Evolutionary conservation across 2,329 filamentous ascomycete genomes (phyloP).

Genomic region (Fusarium siculi): DNA sequence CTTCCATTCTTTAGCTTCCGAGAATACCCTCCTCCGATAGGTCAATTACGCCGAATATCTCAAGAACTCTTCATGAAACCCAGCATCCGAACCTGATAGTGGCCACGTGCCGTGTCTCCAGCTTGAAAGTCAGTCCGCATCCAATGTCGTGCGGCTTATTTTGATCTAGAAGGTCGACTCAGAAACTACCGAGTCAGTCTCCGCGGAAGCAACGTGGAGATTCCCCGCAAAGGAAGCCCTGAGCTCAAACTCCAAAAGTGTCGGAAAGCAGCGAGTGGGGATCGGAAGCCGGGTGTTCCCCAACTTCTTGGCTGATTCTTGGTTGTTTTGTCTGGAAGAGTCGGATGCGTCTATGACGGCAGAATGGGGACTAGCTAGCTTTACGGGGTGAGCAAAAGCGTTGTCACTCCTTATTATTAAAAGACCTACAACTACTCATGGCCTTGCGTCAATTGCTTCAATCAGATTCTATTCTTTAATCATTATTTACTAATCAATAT

Average conservation of each 20-base stretch:
- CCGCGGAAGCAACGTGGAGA: background rate
- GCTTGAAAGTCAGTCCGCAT: background rate
- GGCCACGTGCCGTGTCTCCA: background rate
- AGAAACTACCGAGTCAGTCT: slow-evolving; percentile 2
- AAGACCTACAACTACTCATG: background rate
- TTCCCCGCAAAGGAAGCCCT: slow-evolving; percentile 15
- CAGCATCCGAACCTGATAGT: background rate
- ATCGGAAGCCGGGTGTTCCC: slow-evolving; percentile 20
- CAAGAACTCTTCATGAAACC: background rate
- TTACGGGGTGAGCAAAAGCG: background rate
- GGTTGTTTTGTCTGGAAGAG: background rate
- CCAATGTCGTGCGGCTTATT: background rate
- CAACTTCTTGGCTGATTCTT: background rate
- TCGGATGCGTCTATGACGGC: slow-evolving; percentile 16
- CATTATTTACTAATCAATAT: background rate
- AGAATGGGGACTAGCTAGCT: background rate
- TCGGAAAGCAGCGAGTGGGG: slow-evolving; percentile 5
- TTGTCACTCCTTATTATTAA: background rate
- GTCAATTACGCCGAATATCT: background rate
- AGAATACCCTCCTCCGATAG: background rate
- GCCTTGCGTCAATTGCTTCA: background rate
- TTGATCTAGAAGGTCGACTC: background rate
- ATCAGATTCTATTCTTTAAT: background rate
- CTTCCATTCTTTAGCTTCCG: background rate
- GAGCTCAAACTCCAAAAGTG: background rate